These are phyloP conservation scores for Straminergon stramineum DNA, from an alignment of 225 moss, liverwort and hornwort species.

Conservation along the genomic window DNA sequence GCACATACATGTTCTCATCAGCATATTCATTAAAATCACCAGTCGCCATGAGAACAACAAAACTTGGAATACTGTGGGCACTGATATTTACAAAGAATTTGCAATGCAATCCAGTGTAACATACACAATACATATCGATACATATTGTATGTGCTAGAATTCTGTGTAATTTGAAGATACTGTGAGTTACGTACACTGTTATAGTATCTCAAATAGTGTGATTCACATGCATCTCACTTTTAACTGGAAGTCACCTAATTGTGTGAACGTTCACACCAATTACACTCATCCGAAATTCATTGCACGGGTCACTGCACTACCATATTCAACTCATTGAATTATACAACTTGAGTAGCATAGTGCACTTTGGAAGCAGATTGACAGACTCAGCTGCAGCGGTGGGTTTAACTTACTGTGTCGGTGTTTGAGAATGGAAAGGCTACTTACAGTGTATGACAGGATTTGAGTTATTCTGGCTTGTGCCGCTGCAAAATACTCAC, in stretches of 20 bases:
- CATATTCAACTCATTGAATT: not conserved
- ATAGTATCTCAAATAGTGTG: not conserved
- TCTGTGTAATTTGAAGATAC: not conserved
- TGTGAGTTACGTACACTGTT: not conserved
- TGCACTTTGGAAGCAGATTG: not conserved
- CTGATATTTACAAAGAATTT: not conserved
- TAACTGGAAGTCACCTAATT: not conserved
- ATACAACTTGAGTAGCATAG: not conserved
- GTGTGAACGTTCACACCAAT: not conserved
- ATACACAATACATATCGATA: not conserved
- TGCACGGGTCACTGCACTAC: not conserved
- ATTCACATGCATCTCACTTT: not conserved
- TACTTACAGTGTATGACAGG: not conserved
- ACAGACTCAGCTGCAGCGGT: not conserved
- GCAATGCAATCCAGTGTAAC: not conserved
- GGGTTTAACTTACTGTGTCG: not conserved
- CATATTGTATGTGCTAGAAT: not conserved
- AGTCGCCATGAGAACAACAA: not conserved
- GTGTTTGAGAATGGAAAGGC: not conserved
- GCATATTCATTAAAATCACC: not conserved
- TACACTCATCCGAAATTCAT: not conserved
- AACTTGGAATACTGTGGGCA: not conserved
- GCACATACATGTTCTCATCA: not conserved
- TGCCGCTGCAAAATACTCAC: slow-evolving; percentile 3
- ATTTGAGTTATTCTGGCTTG: slow-evolving; percentile 15